A percentile compares a stretch with the other conserved stretches of the same genome.
Evolutionary conservation across 805 yeast species (phyloP).

Genomic region (Cyberlindnera bimundalis): DNA sequence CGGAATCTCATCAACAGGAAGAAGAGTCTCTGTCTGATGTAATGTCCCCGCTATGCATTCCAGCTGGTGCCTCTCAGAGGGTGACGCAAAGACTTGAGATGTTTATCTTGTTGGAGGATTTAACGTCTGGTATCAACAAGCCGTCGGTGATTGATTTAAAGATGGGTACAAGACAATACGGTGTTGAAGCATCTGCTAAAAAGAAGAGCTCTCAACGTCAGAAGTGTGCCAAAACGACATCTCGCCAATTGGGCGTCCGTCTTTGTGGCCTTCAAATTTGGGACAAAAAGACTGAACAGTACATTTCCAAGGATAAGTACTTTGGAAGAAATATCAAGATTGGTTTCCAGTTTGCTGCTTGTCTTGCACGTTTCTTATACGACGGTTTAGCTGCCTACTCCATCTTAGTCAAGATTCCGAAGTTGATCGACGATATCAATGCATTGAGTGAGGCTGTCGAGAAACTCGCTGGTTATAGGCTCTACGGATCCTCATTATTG

Average conservation of each 20-base stretch:
- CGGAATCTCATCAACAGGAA: conserved; percentile 10
- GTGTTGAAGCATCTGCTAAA: conserved; percentile 76
- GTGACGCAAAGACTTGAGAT: conserved; percentile 63
- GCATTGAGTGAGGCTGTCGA: conserved; percentile 54
- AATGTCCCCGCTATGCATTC: conserved; percentile 22
- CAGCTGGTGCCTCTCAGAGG: conserved; percentile 19
- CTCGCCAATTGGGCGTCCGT: conserved; percentile 79
- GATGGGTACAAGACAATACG: conserved; percentile 98
- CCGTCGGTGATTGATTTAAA: conserved; percentile 94
- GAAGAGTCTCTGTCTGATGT: conserved; percentile 17
- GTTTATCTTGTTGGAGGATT: conserved; percentile 84
- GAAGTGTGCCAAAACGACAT: conserved; percentile 81
- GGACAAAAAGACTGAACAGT: conserved; percentile 44
- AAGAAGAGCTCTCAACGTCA: conserved; percentile 76
- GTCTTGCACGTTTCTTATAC: conserved; percentile 72
- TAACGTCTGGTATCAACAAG: conserved; percentile 73
- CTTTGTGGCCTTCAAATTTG: conserved; percentile 94
- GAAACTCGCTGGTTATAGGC: conserved; percentile 67
- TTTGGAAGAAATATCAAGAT: conserved; percentile 76
- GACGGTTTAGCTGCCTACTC: conserved; percentile 63
- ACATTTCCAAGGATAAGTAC: conserved; percentile 80
- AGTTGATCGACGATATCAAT: conserved; percentile 54
- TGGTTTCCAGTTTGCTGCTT: conserved; percentile 75
- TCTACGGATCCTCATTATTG: conserved; percentile 87
- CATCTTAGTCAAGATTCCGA: conserved; percentile 63